These are phyloP conservation scores for Phylloporus scabripes DNA, from an alignment of 768 basidiomycete genomes.

Conservation along the genomic window DNA sequence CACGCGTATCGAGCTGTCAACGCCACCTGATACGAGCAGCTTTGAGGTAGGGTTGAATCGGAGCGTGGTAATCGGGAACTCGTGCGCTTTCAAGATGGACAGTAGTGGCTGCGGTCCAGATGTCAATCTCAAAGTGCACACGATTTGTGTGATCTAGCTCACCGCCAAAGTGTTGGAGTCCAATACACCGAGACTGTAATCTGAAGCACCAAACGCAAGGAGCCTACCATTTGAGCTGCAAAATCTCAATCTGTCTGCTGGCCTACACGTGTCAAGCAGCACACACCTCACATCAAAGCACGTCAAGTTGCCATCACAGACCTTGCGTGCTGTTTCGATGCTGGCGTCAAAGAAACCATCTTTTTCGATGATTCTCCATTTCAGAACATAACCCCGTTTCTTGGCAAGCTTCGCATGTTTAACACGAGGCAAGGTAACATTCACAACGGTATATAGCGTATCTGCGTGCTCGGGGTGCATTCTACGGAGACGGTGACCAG, in stretches of 20 bases:
- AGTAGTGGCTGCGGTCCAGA: conserved; percentile 58
- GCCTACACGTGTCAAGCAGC: background rate
- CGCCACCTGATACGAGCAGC: conserved; percentile 84
- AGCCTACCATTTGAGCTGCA: conserved; percentile 73
- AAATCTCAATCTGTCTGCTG: conserved; percentile 3
- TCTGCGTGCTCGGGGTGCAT: conserved; percentile 49
- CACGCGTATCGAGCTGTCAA: conserved; percentile 82
- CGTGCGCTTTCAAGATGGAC: conserved; percentile 89
- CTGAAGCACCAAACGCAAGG: conserved; percentile 83
- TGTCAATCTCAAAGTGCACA: background rate
- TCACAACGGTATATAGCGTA: conserved; percentile 65
- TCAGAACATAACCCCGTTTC: conserved; percentile 59
- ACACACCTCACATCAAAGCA: conserved; percentile 83
- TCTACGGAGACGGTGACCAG: conserved; percentile 33
- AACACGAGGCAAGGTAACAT: conserved; percentile 57
- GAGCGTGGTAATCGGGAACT: conserved; percentile 87
- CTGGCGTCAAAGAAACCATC: conserved; percentile 56
- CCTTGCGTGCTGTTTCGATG: conserved; percentile 56
- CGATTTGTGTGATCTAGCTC: conserved; percentile 20
- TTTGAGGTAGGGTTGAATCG: conserved; percentile 80
- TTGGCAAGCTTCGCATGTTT: conserved; percentile 48
- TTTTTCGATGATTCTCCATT: conserved; percentile 66
- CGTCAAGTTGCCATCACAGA: conserved; percentile 77
- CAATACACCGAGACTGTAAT: conserved; percentile 77
- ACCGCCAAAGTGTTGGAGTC: conserved; percentile 78